phyloP scores from a whole-genome alignment of 2,329 filamentous ascomycete genomes.

The Clarireedia homoeocarpa region DNA sequence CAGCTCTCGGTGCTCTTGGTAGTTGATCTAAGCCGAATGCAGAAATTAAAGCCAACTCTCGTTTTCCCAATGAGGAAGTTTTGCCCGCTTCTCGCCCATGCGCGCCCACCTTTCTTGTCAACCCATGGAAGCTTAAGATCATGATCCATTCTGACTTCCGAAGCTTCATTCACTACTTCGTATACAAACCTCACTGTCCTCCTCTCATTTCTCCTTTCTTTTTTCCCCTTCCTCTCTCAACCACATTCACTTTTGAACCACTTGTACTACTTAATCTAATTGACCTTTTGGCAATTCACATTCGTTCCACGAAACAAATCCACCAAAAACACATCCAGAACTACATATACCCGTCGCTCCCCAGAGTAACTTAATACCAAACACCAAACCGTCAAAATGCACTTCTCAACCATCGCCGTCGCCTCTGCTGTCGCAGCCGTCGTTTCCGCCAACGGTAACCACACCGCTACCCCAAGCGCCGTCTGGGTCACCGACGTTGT shows the following conservation, averaged over 20 bases:
- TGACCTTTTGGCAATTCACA: slow-evolving; percentile 5
- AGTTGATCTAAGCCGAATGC: no score
- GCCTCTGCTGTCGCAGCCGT: slow-evolving; percentile 27
- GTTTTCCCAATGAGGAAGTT: no score
- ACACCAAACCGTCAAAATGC: slow-evolving; percentile 30
- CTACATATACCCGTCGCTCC: slow-evolving; percentile 12
- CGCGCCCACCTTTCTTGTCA: no score
- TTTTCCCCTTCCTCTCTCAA: background rate
- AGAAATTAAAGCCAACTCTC: no score
- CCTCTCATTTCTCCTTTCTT: background rate
- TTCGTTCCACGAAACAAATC: background rate
- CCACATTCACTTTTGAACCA: background rate
- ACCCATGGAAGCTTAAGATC: no score
- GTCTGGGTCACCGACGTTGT: slow-evolving; percentile 36
- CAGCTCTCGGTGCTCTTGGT: no score
- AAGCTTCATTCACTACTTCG: no score
- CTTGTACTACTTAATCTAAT: background rate
- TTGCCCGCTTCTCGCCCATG: no score
- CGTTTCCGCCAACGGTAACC: slow-evolving; percentile 21
- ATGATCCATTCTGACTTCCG: no score
- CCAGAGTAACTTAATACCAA: slow-evolving; percentile 22
- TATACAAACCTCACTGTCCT: background rate
- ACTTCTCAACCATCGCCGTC: slow-evolving; percentile 30
- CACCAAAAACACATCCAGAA: background rate
- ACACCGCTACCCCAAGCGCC: slow-evolving; percentile 37